Base-by-base conservation (phyloP, 441 rosid species). In the Adansonia gregorii region DNA sequence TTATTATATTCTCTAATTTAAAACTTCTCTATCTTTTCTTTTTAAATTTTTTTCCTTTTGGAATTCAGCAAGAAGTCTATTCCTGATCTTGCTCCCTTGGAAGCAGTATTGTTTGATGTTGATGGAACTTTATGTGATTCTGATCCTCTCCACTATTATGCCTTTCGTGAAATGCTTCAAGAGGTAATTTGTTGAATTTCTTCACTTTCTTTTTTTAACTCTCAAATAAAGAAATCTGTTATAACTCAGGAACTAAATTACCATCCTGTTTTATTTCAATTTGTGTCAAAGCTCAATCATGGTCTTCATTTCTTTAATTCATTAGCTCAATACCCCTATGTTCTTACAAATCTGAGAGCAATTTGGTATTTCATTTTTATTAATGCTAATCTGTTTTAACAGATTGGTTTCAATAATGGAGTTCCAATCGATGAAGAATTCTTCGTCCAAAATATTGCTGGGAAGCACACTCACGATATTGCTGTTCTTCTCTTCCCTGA, bases 71-170 rank as follows among this genome's bases (percentile, higher is more conserved):
- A 78, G 72, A 81, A 70, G 73, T 84, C 86, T 61, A 87, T 96
- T 41, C 78, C 87, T 35, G 83, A 84, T 70, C 87, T 88, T 76
- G 97, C 94, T 82, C 94, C 98, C 1, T 78, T 91, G 76, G 91
- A 93, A 82, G 94, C 98, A 10, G 84, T 96, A 51, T 64, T 96
- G 58, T 96, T 96, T 72, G 99, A 96, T 69, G 91, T 96, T 63
- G 98, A 96, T 86, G 99, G 99, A 83, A 96, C 97, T 41, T 88
- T 96, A 2, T 93, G 98, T 80, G 98, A 96, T 84, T 88, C 98
- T 3, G 98, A 94, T 86, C 98, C 97, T 4, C 81, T 96, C 82
- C 98, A 94, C 81, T 82, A 74, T 79, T 46, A 80, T 11, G 92
- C 94, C 76, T 95, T 89, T 51, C 85, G 81, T 8, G 79, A 83